Evolutionary conservation across 257 asterid genomes (phyloP).

Genomic region (Salvia splendens): DNA sequence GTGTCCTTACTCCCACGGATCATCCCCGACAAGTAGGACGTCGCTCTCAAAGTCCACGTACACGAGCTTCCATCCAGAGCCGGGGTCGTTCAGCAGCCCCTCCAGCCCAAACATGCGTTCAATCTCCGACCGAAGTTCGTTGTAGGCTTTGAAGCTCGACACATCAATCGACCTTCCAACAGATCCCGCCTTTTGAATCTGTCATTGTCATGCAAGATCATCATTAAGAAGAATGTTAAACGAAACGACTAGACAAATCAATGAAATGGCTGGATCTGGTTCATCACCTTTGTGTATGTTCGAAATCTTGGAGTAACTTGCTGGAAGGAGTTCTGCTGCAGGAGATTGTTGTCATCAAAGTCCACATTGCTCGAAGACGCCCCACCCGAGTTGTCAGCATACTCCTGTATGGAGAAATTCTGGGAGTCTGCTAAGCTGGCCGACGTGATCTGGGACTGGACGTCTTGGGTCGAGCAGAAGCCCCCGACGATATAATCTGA

Average conservation of each 20-base stretch:
- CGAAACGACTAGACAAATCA: background rate
- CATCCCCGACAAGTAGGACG: slow-evolving; percentile 88
- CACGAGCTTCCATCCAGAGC: slow-evolving; percentile 93
- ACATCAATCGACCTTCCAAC: slow-evolving; percentile 96
- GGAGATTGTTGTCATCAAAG: slow-evolving; percentile 59
- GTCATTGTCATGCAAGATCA: background rate
- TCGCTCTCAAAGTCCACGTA: slow-evolving; percentile 88
- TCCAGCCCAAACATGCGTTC: slow-evolving; percentile 91
- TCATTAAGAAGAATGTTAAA: background rate
- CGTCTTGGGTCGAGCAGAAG: slow-evolving; percentile 75
- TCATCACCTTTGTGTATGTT: slow-evolving; percentile 75
- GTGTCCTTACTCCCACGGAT: slow-evolving; percentile 92
- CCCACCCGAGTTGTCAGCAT: slow-evolving; percentile 86
- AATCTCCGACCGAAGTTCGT: slow-evolving; percentile 72
- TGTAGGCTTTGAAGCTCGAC: slow-evolving; percentile 69
- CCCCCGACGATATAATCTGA: slow-evolving; percentile 67
- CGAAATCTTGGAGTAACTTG: slow-evolving; percentile 74
- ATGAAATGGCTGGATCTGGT: background rate
- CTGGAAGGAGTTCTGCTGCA: slow-evolving; percentile 71
- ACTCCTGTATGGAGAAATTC: slow-evolving; percentile 70
- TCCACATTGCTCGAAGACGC: slow-evolving; percentile 84
- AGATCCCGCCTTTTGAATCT: slow-evolving; percentile 92
- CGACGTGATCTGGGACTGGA: slow-evolving; percentile 83
- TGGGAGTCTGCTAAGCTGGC: slow-evolving; percentile 83
- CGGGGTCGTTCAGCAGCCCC: slow-evolving; percentile 71